phyloP scores from a whole-genome alignment of 2,329 filamentous ascomycete species.

The Seiridium cupressi region DNA sequence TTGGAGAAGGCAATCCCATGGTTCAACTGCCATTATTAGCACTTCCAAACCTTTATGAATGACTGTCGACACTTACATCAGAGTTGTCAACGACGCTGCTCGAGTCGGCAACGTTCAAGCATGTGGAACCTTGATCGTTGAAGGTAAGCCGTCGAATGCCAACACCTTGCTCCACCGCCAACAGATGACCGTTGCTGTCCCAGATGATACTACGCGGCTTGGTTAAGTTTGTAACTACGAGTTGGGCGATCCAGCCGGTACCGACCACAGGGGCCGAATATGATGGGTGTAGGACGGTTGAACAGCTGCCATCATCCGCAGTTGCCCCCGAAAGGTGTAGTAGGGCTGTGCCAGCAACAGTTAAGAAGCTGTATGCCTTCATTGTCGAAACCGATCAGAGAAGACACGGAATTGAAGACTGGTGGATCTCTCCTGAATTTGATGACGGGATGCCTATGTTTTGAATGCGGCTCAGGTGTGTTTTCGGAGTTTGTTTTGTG shows the following conservation, averaged over 20 bases:
- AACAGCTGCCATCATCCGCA: not conserved
- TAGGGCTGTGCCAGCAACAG: not conserved
- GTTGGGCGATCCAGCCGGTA: conserved; percentile 12
- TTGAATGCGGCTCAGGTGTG: too few species aligned
- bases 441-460: too few species aligned
- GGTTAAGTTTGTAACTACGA: conserved; percentile 17
- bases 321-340: not conserved
- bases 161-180: conserved; percentile 28
- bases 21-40: conserved; percentile 41
- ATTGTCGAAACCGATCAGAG: not conserved
- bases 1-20: conserved; percentile 54
- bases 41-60: not conserved
- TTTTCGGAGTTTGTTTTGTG: not conserved
- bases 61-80: conserved; percentile 1
- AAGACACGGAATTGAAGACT: not conserved
- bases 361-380: not conserved
- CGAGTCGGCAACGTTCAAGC: conserved; percentile 24
- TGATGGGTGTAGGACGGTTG: conserved; percentile 6
- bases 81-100: conserved; percentile 8
- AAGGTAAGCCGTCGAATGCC: conserved; percentile 32
- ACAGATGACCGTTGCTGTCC: conserved; percentile 33
- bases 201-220: conserved; percentile 30
- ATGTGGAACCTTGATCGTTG: conserved; percentile 23
- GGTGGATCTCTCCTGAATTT: too few species aligned
- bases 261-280: conserved; percentile 12